phyloP scores from a whole-genome alignment of 2,329 filamentous ascomycete species.

The Phaeophleospora eucalypticola region DNA sequence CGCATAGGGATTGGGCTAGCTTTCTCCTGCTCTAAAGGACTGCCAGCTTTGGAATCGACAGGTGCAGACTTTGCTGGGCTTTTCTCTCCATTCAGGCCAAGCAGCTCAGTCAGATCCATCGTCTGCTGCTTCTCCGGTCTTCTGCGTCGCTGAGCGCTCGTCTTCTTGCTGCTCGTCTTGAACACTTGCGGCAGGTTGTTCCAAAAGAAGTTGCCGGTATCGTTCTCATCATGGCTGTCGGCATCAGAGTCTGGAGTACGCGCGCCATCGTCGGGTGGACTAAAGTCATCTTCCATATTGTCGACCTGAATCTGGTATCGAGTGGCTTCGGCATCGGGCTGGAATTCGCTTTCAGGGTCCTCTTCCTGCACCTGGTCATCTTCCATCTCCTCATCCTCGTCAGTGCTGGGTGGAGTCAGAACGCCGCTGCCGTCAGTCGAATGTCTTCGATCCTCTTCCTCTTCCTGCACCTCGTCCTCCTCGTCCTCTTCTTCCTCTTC shows the following conservation, averaged over 20 bases:
- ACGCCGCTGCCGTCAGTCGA: conserved; percentile 28
- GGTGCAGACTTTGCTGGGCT: conserved; percentile 22
- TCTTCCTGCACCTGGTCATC: conserved; percentile 13
- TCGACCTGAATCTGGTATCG: conserved; percentile 16
- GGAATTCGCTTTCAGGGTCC: conserved; percentile 20
- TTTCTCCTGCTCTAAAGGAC: conserved; percentile 5
- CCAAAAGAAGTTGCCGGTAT: conserved; percentile 31
- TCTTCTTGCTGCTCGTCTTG: conserved; percentile 7
- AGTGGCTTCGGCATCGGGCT: conserved; percentile 28
- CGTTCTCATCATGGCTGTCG: conserved; percentile 14
- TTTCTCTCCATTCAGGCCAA: conserved; percentile 17
- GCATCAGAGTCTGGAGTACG: conserved; percentile 5
- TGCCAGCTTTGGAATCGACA: neutral
- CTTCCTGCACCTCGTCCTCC: conserved; percentile 4
- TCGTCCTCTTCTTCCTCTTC: neutral
- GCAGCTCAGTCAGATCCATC: conserved; percentile 26
- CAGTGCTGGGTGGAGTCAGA: conserved; percentile 33
- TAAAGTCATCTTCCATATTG: conserved; percentile 8
- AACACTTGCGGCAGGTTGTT: conserved; percentile 26
- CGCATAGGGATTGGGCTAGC: conserved; percentile 12
- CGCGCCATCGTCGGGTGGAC: neutral
- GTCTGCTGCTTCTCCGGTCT: conserved; percentile 19
- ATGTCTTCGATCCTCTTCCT: conserved; percentile 11
- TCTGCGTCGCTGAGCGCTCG: conserved; percentile 9
- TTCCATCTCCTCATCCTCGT: conserved; percentile 21